Base-by-base conservation (phyloP, 1,284 basidiomycete genomes). In the Trichosporon coremiiforme region DNA sequence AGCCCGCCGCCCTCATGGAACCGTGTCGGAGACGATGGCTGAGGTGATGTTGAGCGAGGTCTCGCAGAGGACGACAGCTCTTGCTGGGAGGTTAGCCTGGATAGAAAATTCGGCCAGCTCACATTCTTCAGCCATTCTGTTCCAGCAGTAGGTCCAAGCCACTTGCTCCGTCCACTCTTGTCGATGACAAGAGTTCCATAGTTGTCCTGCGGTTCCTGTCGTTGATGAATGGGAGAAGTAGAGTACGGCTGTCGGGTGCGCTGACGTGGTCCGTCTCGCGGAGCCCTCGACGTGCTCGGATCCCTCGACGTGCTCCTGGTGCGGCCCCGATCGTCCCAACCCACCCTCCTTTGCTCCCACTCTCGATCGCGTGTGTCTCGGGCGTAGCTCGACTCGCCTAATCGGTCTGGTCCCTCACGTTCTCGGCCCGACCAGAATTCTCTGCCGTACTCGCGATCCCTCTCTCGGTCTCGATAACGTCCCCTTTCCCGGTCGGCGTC, bases 91-190 rank as follows among this genome's bases (percentile, higher is more conserved):
- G n/a, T 64, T 45, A 57, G 68, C 22, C 17, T 57, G 5, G 13
- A 22, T 38, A 1, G 20, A 4, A 31, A 66, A n/a, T 2, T 35
- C 9, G n/a, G 10, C 22, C 25, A 50, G 67, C 75, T 70, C 36
- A 77, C 75, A 29, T 80, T 76, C 64, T 78, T 78, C 22, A 80
- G 41, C 79, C 79, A 80, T 66, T 80, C 78, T 13, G 75, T 78
- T 0, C 76, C 79, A 0, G 78, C 79, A 7, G 76, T 77, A 1
- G 78, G 76, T 1, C 79, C 79, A 25, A 80, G 67, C 70, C 76
- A 80, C 63, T 76, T 75, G 35, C 76, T 76, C 35, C 77, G 69
- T 2, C 79, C 79, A 13, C 73, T 69, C 9, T 72, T 67, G 20
- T 74, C 77, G 1, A 80, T 70, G 9, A 79, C 77, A 12, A 80